A percentile compares a stretch with the other conserved stretches of the same genome.
These are phyloP conservation scores for Tremellales sp. DNA, from an alignment of 1,284 basidiomycete genomes.

Conservation along the genomic window DNA sequence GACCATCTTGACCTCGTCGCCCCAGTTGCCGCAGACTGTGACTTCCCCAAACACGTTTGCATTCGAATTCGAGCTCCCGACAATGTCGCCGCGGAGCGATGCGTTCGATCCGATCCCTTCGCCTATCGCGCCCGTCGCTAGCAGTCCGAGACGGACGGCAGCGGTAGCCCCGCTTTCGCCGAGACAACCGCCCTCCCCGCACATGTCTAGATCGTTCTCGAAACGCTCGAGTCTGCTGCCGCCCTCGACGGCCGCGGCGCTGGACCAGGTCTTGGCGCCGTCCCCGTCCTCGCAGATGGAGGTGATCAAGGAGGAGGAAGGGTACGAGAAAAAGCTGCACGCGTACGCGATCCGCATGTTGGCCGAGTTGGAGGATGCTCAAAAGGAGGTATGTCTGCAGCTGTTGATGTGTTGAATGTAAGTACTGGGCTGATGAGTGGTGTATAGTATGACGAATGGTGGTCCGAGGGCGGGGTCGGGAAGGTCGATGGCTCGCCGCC, in stretches of 20 bases:
- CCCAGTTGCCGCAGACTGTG: neutral
- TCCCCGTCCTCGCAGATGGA: neutral
- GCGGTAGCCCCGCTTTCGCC: constrained; percentile 32
- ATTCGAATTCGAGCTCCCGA: constrained; percentile 49
- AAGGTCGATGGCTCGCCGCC: constrained; percentile 47
- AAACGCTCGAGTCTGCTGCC: constrained; percentile 47
- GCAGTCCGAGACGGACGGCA: constrained; percentile 14
- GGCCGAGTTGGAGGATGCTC: constrained; percentile 52
- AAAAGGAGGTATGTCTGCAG: constrained; percentile 45
- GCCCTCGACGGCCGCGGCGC: constrained; percentile 38
- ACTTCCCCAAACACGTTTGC: constrained; percentile 17
- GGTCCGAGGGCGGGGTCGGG: constrained; percentile 47
- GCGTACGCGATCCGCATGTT: constrained; percentile 52
- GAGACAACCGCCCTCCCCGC: constrained; percentile 34
- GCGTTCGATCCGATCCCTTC: constrained; percentile 43
- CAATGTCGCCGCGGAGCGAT: constrained; percentile 47
- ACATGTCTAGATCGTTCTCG: constrained; percentile 48
- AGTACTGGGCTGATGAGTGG: constrained; percentile 8
- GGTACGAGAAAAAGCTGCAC: constrained; percentile 45
- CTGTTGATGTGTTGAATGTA: neutral
- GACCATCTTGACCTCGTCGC: constrained; percentile 31
- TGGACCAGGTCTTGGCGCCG: constrained; percentile 32
- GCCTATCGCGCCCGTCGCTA: neutral
- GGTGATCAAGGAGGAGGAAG: constrained; percentile 16
- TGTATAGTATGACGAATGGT: constrained; percentile 49